Evolutionary conservation across 306 rosid species (phyloP).

Genomic region (Ceratonia siliqua): DNA sequence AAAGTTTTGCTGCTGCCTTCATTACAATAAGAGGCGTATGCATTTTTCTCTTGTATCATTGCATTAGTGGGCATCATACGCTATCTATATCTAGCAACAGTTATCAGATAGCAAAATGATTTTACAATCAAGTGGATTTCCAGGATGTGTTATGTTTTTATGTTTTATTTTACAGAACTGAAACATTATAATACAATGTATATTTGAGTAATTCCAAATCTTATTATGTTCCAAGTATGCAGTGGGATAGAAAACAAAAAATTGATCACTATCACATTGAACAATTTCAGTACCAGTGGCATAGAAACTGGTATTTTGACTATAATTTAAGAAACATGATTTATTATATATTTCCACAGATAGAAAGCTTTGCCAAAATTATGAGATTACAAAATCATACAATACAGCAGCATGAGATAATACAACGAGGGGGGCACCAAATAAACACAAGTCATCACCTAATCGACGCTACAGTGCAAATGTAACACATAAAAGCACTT

Average conservation of each 20-base stretch:
- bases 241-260: background rate
- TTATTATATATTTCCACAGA: constrained; percentile 13
- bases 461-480: constrained; percentile 27
- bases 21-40: background rate
- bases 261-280: background rate
- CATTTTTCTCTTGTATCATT: too few species aligned
- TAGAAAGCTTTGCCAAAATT: constrained; percentile 17
- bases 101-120: background rate
- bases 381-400: constrained; percentile 40
- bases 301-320: background rate
- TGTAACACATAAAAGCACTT: constrained; percentile 24
- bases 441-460: constrained; percentile 35
- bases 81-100: background rate
- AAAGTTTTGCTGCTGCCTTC: background rate
- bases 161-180: background rate
- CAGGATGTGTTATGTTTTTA: background rate
- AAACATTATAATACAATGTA: too few species aligned
- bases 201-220: too few species aligned
- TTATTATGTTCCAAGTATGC: too few species aligned
- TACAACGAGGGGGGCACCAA: constrained; percentile 24
- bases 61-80: background rate
- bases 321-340: background rate
- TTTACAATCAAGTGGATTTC: background rate
- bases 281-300: constrained; percentile 2
- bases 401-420: constrained; percentile 19